phyloP scores from a whole-genome alignment of 2,329 filamentous ascomycete species.

The Microdochium nivale region DNA sequence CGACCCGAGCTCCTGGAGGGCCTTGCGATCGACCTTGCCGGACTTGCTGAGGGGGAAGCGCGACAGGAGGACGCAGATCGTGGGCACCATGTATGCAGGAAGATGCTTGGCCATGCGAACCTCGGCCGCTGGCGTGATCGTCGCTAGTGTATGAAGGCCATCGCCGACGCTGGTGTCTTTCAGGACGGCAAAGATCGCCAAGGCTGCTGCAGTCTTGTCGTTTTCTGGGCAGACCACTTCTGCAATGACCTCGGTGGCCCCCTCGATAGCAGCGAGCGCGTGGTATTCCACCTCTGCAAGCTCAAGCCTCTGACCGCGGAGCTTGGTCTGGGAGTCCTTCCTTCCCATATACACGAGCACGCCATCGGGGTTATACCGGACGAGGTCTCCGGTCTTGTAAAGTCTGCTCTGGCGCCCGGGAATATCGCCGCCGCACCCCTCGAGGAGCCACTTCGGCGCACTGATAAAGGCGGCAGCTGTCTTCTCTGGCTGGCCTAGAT shows the following conservation, averaged over 20 bases:
- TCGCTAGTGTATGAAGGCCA: not conserved
- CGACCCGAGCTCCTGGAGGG: not conserved
- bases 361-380: slow-evolving; percentile 21
- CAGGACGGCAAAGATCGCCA: not conserved
- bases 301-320: slow-evolving; percentile 4
- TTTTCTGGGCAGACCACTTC: not conserved
- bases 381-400: slow-evolving; percentile 32
- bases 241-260: not conserved
- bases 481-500: slow-evolving; percentile 31
- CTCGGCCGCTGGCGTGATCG: not conserved
- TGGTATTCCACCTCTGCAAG: slow-evolving; percentile 3
- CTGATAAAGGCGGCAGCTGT: slow-evolving; percentile 31
- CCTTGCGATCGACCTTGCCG: not conserved
- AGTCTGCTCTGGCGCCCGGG: slow-evolving; percentile 10
- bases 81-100: not conserved
- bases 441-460: slow-evolving; percentile 5
- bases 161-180: not conserved
- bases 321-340: slow-evolving; percentile 8
- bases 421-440: not conserved
- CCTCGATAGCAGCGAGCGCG: slow-evolving; percentile 1
- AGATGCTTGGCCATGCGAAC: not conserved
- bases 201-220: not conserved
- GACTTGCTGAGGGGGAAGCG: not conserved
- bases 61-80: not conserved
- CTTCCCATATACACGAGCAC: slow-evolving; percentile 12